Evolutionary conservation across 2,329 filamentous ascomycete genomes (phyloP).

Genomic region (Penicillium sp.): DNA sequence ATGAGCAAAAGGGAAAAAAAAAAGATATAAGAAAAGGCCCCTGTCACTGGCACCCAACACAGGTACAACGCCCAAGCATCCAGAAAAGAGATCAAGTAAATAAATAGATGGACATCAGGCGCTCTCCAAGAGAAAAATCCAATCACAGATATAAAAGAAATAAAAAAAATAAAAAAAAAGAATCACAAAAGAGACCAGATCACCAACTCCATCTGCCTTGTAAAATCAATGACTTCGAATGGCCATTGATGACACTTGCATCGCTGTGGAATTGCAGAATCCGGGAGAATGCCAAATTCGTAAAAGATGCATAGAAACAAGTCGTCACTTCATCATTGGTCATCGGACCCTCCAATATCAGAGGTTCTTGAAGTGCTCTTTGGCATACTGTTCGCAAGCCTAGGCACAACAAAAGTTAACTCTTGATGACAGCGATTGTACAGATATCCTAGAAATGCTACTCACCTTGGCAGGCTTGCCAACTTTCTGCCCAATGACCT

Average conservation of each 20-base stretch:
- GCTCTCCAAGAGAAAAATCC: slow-evolving; percentile 6
- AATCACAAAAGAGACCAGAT: slow-evolving; percentile 22
- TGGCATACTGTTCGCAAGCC: slow-evolving; percentile 92
- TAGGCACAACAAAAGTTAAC: slow-evolving; percentile 40
- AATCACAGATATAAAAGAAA: slow-evolving; percentile 12
- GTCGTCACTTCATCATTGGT: slow-evolving; percentile 42
- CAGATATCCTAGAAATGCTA: background rate
- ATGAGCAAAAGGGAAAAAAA: slow-evolving; percentile 6
- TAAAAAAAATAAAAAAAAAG: slow-evolving; percentile 10
- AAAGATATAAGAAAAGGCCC: slow-evolving; percentile 8
- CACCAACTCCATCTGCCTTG: slow-evolving; percentile 31
- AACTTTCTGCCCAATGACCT: slow-evolving; percentile 93
- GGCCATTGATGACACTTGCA: slow-evolving; percentile 27
- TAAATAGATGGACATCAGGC: slow-evolving; percentile 3
- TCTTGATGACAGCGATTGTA: no score
- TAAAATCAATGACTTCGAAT: slow-evolving; percentile 21
- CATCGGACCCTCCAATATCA: slow-evolving; percentile 31
- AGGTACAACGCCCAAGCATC: slow-evolving; percentile 21
- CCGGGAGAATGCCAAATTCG: slow-evolving; percentile 28
- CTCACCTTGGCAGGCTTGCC: slow-evolving; percentile 92
- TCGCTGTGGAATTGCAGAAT: slow-evolving; percentile 31
- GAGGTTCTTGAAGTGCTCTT: slow-evolving; percentile 76
- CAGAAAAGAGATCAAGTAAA: slow-evolving; percentile 9
- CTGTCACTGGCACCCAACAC: slow-evolving; percentile 16
- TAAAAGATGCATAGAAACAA: slow-evolving; percentile 29